These are phyloP conservation scores for Penicillium waksmanii DNA, from an alignment of 495 filamentous ascomycete species.

Conservation along the genomic window DNA sequence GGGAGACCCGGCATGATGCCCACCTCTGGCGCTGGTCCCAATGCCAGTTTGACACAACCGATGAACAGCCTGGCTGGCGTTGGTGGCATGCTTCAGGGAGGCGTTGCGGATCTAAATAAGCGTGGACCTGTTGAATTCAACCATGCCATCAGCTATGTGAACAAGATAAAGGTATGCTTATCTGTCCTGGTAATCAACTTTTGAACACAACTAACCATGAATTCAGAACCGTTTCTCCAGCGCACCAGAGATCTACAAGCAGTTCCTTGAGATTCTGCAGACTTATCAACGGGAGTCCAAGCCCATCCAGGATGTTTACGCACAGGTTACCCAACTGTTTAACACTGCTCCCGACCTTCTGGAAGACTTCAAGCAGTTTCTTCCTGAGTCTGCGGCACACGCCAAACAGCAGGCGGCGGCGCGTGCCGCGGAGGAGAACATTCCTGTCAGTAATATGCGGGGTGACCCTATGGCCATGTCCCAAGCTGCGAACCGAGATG, in stretches of 20 bases:
- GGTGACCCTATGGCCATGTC: slow-evolving; percentile 52
- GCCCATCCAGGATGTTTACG: slow-evolving; percentile 97
- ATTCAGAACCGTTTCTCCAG: slow-evolving; percentile 88
- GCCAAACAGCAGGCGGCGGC: slow-evolving; percentile 70
- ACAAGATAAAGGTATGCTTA: slow-evolving; percentile 91
- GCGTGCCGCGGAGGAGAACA: slow-evolving; percentile 69
- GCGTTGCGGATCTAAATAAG: slow-evolving; percentile 73
- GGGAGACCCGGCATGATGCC: slow-evolving; percentile 47
- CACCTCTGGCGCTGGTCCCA: slow-evolving; percentile 49
- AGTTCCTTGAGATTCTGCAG: slow-evolving; percentile 97
- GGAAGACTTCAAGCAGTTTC: slow-evolving; percentile 98
- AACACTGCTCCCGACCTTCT: slow-evolving; percentile 92
- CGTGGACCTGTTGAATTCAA: slow-evolving; percentile 98
- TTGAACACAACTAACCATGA: slow-evolving; percentile 3
- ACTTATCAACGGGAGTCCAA: slow-evolving; percentile 99
- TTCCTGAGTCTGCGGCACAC: slow-evolving; percentile 94
- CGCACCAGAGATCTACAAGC: slow-evolving; percentile 98
- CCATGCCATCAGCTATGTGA: slow-evolving; percentile 99
- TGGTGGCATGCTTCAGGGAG: slow-evolving; percentile 51
- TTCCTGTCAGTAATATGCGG: slow-evolving; percentile 62
- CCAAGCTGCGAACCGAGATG: slow-evolving; percentile 55
- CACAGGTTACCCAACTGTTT: slow-evolving; percentile 94
- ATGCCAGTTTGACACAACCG: slow-evolving; percentile 51
- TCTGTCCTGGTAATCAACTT: background rate
- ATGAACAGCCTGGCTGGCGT: slow-evolving; percentile 51